Evolutionary conservation across 1,284 basidiomycete genomes (phyloP).

Genomic region (Cryptococcus deneoformans): DNA sequence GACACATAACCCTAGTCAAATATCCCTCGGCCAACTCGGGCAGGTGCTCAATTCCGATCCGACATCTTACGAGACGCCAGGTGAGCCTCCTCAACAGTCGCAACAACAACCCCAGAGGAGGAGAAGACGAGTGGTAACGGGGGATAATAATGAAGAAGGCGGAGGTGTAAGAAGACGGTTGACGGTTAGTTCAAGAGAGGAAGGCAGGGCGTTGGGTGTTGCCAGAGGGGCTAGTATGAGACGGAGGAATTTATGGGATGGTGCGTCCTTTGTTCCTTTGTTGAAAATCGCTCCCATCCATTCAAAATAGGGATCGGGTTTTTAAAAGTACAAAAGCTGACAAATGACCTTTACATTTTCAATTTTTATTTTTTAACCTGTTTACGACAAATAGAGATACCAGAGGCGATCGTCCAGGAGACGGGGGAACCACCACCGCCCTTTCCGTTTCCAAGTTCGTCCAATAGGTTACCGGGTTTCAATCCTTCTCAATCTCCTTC

Average conservation of each 20-base stretch:
- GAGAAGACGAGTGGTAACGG: slow-evolving; percentile 28
- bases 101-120: slow-evolving; percentile 13
- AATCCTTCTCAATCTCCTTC: slow-evolving; percentile 20
- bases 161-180: slow-evolving; percentile 15
- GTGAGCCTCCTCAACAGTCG: background rate
- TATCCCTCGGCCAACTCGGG: slow-evolving; percentile 29
- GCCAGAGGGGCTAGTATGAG: slow-evolving; percentile 44
- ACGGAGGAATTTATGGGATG: slow-evolving; percentile 45
- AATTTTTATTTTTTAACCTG: background rate
- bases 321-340: too few relatives aligned
- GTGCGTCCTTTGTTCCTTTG: slow-evolving; percentile 17
- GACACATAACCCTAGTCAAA: slow-evolving; percentile 22
- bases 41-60: slow-evolving; percentile 25
- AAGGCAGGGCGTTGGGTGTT: slow-evolving; percentile 38
- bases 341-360: too few relatives aligned
- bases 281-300: background rate
- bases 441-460: slow-evolving; percentile 38
- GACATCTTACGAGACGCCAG: background rate
- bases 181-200: slow-evolving; percentile 35
- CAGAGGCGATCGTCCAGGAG: slow-evolving; percentile 33
- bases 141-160: slow-evolving; percentile 7
- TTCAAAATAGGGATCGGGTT: too few relatives aligned
- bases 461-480: slow-evolving; percentile 23
- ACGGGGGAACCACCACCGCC: slow-evolving; percentile 39
- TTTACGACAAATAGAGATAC: background rate